Conservation (phyloP, 306 rosid species). For the Senna tora region DNA sequence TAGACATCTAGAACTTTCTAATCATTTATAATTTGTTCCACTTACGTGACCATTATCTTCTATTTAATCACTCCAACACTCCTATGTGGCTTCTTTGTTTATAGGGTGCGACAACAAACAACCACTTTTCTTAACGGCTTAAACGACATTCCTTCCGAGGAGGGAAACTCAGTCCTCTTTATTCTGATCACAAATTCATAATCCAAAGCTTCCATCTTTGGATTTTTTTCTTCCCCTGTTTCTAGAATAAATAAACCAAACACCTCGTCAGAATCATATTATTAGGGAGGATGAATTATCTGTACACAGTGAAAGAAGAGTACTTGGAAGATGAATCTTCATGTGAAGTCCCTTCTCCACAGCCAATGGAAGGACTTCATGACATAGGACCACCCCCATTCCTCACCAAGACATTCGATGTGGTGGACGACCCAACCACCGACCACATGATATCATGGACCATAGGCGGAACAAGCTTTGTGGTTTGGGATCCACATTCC, state of each 20-base stretch:
- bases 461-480: constrained; percentile 71
- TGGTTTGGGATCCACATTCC: constrained; percentile 83
- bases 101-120: constrained; percentile 13
- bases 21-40: background rate
- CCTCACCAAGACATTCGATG: constrained; percentile 81
- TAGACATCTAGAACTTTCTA: constrained; percentile 55
- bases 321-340: constrained; percentile 46
- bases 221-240: constrained; percentile 24
- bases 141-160: constrained; percentile 51
- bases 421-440: constrained; percentile 70
- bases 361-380: constrained; percentile 86
- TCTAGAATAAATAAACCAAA: too few relatives aligned
- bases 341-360: constrained; percentile 46
- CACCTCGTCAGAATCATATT: too few relatives aligned
- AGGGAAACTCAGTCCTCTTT: constrained; percentile 32
- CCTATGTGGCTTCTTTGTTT: background rate
- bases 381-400: constrained; percentile 92
- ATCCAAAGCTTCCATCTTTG: constrained; percentile 6
- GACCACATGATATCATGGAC: constrained; percentile 78
- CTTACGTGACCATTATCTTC: background rate
- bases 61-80: constrained; percentile 29
- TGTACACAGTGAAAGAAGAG: constrained; percentile 66
- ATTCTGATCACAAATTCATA: background rate
- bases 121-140: constrained; percentile 38
- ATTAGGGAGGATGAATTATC: constrained; percentile 48